Percentiles rank a stretch among this genome's conserved stretches.
phyloP scores from a whole-genome alignment of 345 rosid genomes.

The Dipteronia sinensis region DNA sequence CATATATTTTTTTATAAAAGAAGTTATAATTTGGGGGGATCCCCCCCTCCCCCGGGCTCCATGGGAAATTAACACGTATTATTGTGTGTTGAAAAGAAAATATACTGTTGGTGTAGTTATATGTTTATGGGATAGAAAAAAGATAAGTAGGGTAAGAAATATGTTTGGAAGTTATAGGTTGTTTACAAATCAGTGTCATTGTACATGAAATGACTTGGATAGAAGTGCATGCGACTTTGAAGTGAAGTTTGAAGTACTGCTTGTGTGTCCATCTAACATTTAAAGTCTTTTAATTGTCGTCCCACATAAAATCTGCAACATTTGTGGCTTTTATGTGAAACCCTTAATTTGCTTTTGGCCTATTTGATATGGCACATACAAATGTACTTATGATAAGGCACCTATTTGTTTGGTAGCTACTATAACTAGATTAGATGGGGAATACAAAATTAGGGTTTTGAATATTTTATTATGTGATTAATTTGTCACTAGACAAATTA shows the following conservation, averaged over 20 bases:
- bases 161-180: conserved; percentile 15
- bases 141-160: neutral
- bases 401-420: no score
- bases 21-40: no score
- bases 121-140: neutral
- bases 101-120: neutral
- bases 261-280: neutral
- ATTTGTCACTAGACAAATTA: no score
- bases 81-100: no score
- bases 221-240: neutral
- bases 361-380: no score
- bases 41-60: no score
- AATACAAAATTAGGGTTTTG: no score
- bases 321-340: neutral
- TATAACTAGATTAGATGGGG: no score
- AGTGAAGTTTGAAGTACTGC: neutral
- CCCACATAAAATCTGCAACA: neutral
- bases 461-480: no score
- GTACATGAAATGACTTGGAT: conserved; percentile 12
- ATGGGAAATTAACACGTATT: no score
- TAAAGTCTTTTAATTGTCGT: neutral
- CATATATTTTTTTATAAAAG: no score
- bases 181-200: conserved; percentile 6
- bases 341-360: neutral
- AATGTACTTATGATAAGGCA: no score